Evolutionary conservation across 345 rosid genomes (phyloP).

Genomic region (Gossypium anomalum): DNA sequence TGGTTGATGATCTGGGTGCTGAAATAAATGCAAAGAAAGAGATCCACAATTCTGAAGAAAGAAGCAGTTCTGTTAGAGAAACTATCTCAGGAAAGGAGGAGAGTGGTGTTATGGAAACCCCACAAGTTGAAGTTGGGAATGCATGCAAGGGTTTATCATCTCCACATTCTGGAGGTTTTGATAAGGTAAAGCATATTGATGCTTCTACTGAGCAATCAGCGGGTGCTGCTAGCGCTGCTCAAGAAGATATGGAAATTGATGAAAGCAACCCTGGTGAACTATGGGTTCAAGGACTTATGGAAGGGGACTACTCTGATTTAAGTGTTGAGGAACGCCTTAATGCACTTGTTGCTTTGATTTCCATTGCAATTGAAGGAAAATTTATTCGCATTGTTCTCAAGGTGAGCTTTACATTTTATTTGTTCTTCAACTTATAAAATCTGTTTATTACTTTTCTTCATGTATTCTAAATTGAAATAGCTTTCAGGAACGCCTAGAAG

Average conservation of each 20-base stretch:
- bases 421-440: neutral
- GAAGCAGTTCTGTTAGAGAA: conserved; percentile 26
- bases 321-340: conserved; percentile 93
- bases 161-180: conserved; percentile 33
- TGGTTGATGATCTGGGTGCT: conserved; percentile 73
- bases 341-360: conserved; percentile 78
- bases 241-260: conserved; percentile 60
- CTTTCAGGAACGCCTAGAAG: conserved; percentile 91
- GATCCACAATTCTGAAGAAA: conserved; percentile 29
- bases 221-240: conserved; percentile 32
- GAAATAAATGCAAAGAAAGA: conserved; percentile 42
- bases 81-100: conserved; percentile 37
- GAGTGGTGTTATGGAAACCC: conserved; percentile 25
- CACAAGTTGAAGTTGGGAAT: conserved; percentile 28
- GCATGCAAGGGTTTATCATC: conserved; percentile 28
- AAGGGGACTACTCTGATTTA: conserved; percentile 91
- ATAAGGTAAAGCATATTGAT: conserved; percentile 27
- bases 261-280: conserved; percentile 74
- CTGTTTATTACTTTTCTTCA: neutral
- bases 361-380: conserved; percentile 93
- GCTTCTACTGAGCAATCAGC: conserved; percentile 21
- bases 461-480: conserved; percentile 26
- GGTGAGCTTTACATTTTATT: conserved; percentile 40
- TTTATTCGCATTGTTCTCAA: conserved; percentile 79
- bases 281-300: conserved; percentile 92